phyloP scores from a whole-genome alignment of 352 stramenopile species.

The Globisporangium nunn region DNA sequence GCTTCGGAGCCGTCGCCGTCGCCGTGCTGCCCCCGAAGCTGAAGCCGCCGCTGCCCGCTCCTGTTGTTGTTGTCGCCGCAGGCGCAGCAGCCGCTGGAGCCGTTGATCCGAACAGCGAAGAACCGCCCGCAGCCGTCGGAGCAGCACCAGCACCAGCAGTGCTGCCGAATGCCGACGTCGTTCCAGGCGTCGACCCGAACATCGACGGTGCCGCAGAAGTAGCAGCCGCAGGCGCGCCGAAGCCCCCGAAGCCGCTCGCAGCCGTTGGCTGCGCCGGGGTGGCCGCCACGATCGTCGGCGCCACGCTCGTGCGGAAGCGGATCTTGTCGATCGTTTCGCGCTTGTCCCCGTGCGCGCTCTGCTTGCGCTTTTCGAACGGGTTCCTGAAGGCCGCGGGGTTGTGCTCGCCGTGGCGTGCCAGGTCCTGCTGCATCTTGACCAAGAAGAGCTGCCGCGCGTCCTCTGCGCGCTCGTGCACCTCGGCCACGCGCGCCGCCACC shows the following conservation, averaged over 20 bases:
- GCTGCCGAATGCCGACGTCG: conserved; percentile 28
- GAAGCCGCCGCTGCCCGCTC: conserved; percentile 1
- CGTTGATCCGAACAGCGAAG: conserved; percentile 13
- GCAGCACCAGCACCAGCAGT: conserved; percentile 3
- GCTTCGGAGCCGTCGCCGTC: conserved; percentile 33
- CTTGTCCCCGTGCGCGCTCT: conserved; percentile 55
- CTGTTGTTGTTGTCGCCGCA: neutral
- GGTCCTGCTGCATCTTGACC: conserved; percentile 51
- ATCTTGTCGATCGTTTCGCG: conserved; percentile 64
- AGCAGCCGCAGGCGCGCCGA: conserved; percentile 1
- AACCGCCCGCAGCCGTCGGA: conserved; percentile 2
- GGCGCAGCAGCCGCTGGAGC: neutral
- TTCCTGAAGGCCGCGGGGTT: conserved; percentile 60
- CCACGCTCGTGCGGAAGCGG: conserved; percentile 67
- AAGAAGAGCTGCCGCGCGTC: conserved; percentile 67
- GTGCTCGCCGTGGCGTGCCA: conserved; percentile 49
- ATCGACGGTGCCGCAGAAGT: conserved; percentile 1
- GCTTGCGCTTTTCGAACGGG: conserved; percentile 74
- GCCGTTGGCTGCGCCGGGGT: conserved; percentile 11
- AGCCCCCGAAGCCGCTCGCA: conserved; percentile 3
- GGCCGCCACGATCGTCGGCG: conserved; percentile 48
- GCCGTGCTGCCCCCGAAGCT: conserved; percentile 35
- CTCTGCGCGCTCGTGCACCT: conserved; percentile 72
- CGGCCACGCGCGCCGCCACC: conserved; percentile 59
- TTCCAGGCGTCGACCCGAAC: conserved; percentile 7